Evolutionary conservation across 805 yeast species (phyloP), one percentile per base, ranked within the genome.

Genomic region (Saturnispora quitensis): DNA sequence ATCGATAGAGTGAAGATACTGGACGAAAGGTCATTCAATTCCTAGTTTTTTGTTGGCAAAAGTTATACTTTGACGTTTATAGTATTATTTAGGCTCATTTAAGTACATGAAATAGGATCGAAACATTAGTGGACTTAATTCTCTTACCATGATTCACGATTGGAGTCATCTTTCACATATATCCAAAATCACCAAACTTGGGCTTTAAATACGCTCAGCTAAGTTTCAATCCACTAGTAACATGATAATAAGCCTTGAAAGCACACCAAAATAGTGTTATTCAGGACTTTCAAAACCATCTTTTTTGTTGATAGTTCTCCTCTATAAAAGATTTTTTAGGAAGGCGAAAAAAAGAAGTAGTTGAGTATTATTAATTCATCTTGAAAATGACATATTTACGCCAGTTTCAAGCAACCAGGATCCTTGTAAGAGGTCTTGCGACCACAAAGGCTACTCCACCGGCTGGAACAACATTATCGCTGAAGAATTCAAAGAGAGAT

Each of bases 401-500:
- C 15, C 40, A 36, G 17, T 42, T 48, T 25, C 35, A 18, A 33
- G 45, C 36, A 22, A 7, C 46, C 12, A 40, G 25, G 28, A 13
- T n/a, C 22, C 27, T 48, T 31, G 10, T 25, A 6, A 48, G 47
- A 22, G 35, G 46, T 24, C 50, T 46, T 9, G 45, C 51, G 25
- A 51, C 57, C 9, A 43, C 49, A 24, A 43, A 36, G 40, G 47
- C 49, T 8, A 45, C 44, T 43, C 79, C 80, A 8, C 81, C 81
- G 1, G 63, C 62, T 24, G 81, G 82, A 4, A 73, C 78, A 10
- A n/a, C 69, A 27, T 59, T 78, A 40, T 61, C 74, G 3, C 63
- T 79, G 53, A 70, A 70, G 55, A 71, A 64, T 47, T 75, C 78
- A 40, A 55, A 50, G 25, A 67, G 81, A 54, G 79, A 75, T 60